These are phyloP conservation scores for Phanerodontia chrysosporium DNA, from an alignment of 768 basidiomycete genomes.

Conservation along the genomic window DNA sequence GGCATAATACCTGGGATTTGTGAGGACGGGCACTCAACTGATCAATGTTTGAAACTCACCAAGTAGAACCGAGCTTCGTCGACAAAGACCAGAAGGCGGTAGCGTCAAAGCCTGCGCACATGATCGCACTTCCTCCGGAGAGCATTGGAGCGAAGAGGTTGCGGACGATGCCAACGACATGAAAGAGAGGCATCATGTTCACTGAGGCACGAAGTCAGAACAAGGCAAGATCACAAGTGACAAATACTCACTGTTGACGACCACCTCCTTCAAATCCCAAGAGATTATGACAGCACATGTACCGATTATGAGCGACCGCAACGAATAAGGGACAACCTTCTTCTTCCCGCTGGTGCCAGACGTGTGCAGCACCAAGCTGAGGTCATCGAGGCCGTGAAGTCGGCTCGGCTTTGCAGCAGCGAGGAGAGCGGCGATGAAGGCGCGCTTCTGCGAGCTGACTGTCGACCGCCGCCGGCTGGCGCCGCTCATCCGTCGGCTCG, in stretches of 20 bases:
- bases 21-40: too few relatives aligned
- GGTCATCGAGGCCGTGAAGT: constrained; percentile 38
- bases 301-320: constrained; percentile 39
- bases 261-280: constrained; percentile 34
- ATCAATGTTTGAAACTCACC: too few relatives aligned
- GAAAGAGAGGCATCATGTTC: constrained; percentile 46
- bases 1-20: constrained; percentile 45
- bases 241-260: constrained; percentile 40
- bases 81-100: constrained; percentile 37
- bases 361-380: constrained; percentile 52
- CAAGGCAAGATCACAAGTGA: constrained; percentile 30
- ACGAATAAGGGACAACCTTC: constrained; percentile 41
- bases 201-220: constrained; percentile 8
- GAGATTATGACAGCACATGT: constrained; percentile 40
- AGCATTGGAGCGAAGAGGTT: constrained; percentile 53
- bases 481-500: too few relatives aligned
- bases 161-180: constrained; percentile 57
- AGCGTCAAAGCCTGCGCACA: constrained; percentile 53
- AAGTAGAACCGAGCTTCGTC: constrained; percentile 38
- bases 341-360: constrained; percentile 56
- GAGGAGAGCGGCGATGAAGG: not conserved
- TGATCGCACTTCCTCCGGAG: constrained; percentile 49
- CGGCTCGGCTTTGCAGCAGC: not conserved
- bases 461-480: too few relatives aligned
- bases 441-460: too few relatives aligned